Conservation (phyloP, 75 land plant genomes). For the Cupressus sempervirens region DNA sequence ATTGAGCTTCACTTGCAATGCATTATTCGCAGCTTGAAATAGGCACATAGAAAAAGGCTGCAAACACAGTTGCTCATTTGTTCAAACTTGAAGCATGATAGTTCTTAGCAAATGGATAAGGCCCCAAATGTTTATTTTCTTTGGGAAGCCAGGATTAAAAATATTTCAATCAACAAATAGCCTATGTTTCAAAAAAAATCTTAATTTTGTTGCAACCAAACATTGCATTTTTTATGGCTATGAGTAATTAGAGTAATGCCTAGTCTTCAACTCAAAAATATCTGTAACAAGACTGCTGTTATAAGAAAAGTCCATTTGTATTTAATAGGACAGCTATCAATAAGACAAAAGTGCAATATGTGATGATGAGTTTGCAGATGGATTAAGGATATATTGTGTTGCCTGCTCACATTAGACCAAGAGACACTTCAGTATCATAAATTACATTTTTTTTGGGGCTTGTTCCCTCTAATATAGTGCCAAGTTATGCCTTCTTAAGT, state of each 20-base stretch:
- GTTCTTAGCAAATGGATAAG: neutral
- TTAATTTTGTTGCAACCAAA: neutral
- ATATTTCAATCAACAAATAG: neutral
- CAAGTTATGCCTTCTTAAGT: neutral
- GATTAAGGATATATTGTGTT: neutral
- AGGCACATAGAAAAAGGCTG: neutral
- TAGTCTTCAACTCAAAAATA: neutral
- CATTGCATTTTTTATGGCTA: neutral
- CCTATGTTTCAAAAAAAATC: neutral
- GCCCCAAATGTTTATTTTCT: neutral
- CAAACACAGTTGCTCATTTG: neutral
- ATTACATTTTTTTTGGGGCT: neutral
- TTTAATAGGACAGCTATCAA: neutral
- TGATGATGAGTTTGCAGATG: neutral
- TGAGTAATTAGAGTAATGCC: neutral
- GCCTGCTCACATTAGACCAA: neutral
- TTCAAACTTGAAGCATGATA: neutral
- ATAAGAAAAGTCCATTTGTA: neutral
- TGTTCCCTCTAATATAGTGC: neutral
- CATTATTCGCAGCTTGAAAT: neutral
- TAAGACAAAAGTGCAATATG: neutral
- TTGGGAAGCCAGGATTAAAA: neutral
- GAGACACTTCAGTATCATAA: neutral
- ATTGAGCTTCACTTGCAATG: neutral
- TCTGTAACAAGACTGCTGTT: neutral